Base-by-base conservation (phyloP, 176 grass and related monocot genomes). In the Carex pumila region DNA sequence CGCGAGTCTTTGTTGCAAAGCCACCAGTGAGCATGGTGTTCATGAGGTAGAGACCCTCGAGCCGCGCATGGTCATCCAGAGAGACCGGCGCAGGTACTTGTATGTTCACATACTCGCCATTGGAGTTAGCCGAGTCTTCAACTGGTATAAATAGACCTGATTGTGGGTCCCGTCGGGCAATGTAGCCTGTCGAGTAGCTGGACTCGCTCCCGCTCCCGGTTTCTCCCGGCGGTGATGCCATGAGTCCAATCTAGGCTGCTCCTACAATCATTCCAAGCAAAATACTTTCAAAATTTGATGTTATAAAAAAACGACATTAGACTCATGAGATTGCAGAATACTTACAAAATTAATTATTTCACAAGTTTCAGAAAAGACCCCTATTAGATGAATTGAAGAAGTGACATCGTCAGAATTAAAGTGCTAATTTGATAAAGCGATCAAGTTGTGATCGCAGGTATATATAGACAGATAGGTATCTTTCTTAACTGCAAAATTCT, bases 1-100 rank as follows among this genome's bases (percentile, higher is more conserved):
- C 80, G 14, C 80, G 80, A 54, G 80, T 83, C 63, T 83, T 83
- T 31, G 80, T 83, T 47, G 80, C 80, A 32, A 83, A 83, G 68
- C 80, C 80, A 53, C 80, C 80, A 22, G 80, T 83, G 17, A 83
- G 55, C 80, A 83, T 83, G n/a, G 80, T 83, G 39, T 83, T 83
- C 43, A 59, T 65, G 5, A 83, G 60, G 61, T 83, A 83, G 22
- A 83, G 7, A 31, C 80, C 80, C 39, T 83, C 80, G 39, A 83
- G 80, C 63, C 80, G 61, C 2, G 61, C 80, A 2, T 62, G 39
- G 43, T 83, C 80, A 0, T 83, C 80, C 1, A 83, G 3, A 7
- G 80, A 68, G 10, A 83, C 80, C 2, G 62, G 61, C 2, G 80
- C 21, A 0, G 80, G 61, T 17, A 83, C 63, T 65, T 83, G 61